A percentile compares a stretch with the other conserved stretches of the same genome.
Evolutionary conservation across 441 rosid species (phyloP).

Genomic region (Biscutella laevigata): DNA sequence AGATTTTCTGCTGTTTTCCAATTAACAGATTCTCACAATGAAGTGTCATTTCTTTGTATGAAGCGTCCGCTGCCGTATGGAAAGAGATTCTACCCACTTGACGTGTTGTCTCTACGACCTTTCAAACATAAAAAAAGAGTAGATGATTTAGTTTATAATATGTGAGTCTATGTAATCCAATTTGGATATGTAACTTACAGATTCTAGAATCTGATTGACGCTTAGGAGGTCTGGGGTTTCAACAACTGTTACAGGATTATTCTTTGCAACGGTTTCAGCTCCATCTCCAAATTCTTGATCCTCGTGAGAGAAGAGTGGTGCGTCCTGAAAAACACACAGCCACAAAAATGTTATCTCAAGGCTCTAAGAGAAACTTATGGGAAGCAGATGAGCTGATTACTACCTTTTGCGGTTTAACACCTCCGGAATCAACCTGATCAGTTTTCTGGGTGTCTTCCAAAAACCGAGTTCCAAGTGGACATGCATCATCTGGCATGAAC

Average conservation of each 20-base stretch:
- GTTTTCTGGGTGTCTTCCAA: slow-evolving; percentile 36
- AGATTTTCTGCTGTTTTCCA: slow-evolving; percentile 30
- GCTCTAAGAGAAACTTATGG: not conserved
- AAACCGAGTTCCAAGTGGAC: slow-evolving; percentile 65
- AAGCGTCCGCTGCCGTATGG: slow-evolving; percentile 25
- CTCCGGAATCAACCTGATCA: slow-evolving; percentile 33
- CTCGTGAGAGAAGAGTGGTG: slow-evolving; percentile 18
- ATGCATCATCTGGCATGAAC: slow-evolving; percentile 74
- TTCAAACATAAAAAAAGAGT: slow-evolving; percentile 1
- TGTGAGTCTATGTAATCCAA: not conserved
- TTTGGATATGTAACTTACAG: slow-evolving; percentile 21
- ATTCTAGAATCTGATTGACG: slow-evolving; percentile 30
- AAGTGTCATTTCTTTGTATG: slow-evolving; percentile 28
- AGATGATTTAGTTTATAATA: not conserved
- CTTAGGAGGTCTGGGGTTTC: slow-evolving; percentile 18
- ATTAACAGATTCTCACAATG: slow-evolving; percentile 21
- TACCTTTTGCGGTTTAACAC: slow-evolving; percentile 27
- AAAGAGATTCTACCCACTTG: slow-evolving; percentile 31
- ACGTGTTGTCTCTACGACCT: slow-evolving; percentile 30
- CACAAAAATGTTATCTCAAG: not conserved
- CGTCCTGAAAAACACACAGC: slow-evolving; percentile 20
- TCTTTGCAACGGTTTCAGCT: slow-evolving; percentile 6
- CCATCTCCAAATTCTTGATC: slow-evolving; percentile 24
- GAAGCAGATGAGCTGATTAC: slow-evolving; percentile 3
- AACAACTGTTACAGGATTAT: slow-evolving; percentile 2